Base-by-base conservation (phyloP, 306 rosid genomes). In the Amphicarpaea edgeworthii region DNA sequence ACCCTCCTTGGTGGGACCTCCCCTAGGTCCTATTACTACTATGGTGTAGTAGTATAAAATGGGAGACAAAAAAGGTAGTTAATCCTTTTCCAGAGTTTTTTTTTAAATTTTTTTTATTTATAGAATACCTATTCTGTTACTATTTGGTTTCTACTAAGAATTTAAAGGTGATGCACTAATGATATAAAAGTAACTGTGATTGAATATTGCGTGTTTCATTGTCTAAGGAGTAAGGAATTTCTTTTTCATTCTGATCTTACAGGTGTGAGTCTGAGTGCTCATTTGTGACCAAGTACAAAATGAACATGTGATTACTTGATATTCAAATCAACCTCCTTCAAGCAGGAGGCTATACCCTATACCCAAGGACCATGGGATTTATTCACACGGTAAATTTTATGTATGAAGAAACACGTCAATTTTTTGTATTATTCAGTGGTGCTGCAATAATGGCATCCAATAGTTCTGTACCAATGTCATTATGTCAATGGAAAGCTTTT, bases 351-450 rank as follows among this genome's bases (percentile, higher is more conserved):
- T 50, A 23, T 15, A 41, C n/a, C 21, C 12, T 50, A 23, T 15
- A 41, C n/a, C 21, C 61, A 6, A 53, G 26, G 55, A 41, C 42
- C 34, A 43, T 76, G 20, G 53, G 47, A 62, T 70, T 70, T 58
- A 79, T 66, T 59, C 17, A 32, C 59, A 30, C 24, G 28, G 77
- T 71, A 58, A 49, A 77, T 64, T 64, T 69, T 75, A 70, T 57
- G 54, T 40, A 58, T n/a, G 54, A 75, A 63, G 61, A 71, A 64
- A 46, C 72, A 38, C 60, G 61, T 76, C 21, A 42, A 19, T 32
- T 49, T 78, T 64, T 79, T 62, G 62, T 47, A 45, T 77, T 79
- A 61, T 75, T 75, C 15, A n/a, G 73, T 69, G 32, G 70, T 50
- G 54, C 23, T 64, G 46, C 68, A 62, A 3, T 26, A 47, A 9